These are phyloP conservation scores for Theileria parva DNA, from an alignment of 169 alveolate genomes.

Conservation along the genomic window DNA sequence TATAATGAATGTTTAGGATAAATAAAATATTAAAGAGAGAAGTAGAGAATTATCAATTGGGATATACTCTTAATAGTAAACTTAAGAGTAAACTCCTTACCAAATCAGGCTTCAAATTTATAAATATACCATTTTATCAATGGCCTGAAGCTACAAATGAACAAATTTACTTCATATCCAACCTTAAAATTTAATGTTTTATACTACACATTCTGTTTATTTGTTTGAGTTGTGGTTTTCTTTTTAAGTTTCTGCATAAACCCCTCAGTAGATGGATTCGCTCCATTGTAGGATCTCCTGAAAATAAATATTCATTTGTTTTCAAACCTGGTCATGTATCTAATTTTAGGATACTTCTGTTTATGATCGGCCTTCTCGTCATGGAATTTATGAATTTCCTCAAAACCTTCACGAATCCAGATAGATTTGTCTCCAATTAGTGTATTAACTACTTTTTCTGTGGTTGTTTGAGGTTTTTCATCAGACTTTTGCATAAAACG, in stretches of 20 bases:
- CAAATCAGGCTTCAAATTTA: conserved; percentile 29
- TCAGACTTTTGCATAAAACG: conserved; percentile 60
- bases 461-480: conserved; percentile 9
- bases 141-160: conserved; percentile 51
- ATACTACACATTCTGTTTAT: background rate
- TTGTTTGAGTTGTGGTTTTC: conserved; percentile 7
- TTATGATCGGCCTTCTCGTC: background rate
- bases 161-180: conserved; percentile 37
- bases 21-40: conserved; percentile 20
- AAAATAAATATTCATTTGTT: background rate
- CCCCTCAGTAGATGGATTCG: conserved; percentile 55
- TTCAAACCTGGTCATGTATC: conserved; percentile 55
- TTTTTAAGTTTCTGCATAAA: conserved; percentile 30
- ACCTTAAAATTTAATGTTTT: background rate
- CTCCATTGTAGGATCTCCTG: conserved; percentile 62
- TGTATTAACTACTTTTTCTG: conserved; percentile 38
- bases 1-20: conserved; percentile 16
- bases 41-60: background rate
- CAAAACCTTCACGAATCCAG: conserved; percentile 58
- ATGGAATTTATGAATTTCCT: conserved; percentile 49
- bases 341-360: conserved; percentile 20
- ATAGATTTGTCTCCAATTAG: conserved; percentile 44
- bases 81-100: conserved; percentile 33
- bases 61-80: conserved; percentile 35
- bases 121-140: conserved; percentile 44